Evolutionary conservation across 2,329 filamentous ascomycete species (phyloP).

Genomic region (Neofusicoccum sp.): DNA sequence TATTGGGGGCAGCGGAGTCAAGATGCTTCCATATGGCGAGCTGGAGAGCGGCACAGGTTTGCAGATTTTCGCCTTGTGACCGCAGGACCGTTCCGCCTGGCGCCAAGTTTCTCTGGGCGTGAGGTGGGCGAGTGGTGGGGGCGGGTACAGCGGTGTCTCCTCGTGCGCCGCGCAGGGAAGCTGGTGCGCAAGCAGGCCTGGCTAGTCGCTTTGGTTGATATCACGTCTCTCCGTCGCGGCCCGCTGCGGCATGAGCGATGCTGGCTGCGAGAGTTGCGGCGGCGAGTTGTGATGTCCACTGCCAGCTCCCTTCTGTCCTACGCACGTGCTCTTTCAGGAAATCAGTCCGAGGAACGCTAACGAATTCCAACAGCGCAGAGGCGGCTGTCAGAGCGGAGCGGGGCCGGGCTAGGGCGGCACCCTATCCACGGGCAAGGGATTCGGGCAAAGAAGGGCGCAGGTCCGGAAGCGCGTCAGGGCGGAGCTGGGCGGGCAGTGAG

Average conservation of each 20-base stretch:
- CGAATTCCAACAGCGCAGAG: not conserved
- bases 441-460: not conserved
- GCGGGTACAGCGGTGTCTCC: too few relatives aligned
- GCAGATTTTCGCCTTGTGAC: not conserved
- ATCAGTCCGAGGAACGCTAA: not conserved
- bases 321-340: not conserved
- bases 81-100: too few relatives aligned
- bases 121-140: too few relatives aligned
- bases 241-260: not conserved
- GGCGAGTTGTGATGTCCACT: not conserved
- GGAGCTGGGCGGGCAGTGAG: not conserved
- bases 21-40: conserved; percentile 4
- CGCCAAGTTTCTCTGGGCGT: too few relatives aligned
- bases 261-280: not conserved
- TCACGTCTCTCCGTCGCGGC: not conserved
- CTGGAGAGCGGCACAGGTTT: not conserved
- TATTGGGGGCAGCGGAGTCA: not conserved
- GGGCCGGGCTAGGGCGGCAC: not conserved
- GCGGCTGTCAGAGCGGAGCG: not conserved
- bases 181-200: not conserved
- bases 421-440: not conserved
- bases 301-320: not conserved
- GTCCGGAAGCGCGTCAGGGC: not conserved
- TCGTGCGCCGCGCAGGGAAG: too few relatives aligned
- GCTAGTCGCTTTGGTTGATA: not conserved